Conservation (phyloP, 371 early-diverging fungal species). For the Rhizopus delemar region DNA sequence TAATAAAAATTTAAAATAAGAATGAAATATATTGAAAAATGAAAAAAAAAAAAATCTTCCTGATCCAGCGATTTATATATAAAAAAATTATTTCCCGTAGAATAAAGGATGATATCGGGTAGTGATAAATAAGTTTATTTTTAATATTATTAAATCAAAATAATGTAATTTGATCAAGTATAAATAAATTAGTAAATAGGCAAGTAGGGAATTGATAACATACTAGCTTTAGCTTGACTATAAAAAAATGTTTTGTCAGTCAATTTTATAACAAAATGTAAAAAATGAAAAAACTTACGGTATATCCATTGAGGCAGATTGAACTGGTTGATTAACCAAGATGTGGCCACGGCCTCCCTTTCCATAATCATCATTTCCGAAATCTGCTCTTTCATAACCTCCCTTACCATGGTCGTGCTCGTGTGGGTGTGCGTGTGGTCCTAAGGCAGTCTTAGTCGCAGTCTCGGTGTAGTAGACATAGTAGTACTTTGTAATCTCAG, state of each 20-base stretch:
- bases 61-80: conserved; percentile 1
- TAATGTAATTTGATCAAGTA: background rate
- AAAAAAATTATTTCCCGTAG: too few species aligned
- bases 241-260: background rate
- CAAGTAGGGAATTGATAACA: conserved; percentile 2
- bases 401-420: conserved; percentile 4
- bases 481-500: conserved; percentile 8
- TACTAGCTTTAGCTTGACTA: background rate
- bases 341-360: background rate
- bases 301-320: background rate
- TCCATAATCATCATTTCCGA: conserved; percentile 8
- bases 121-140: background rate
- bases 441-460: background rate
- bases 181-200: background rate
- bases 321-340: background rate
- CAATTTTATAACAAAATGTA: background rate
- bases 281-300: conserved; percentile 1
- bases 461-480: conserved; percentile 4
- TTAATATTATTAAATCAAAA: background rate
- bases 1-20: conserved; percentile 1
- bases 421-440: background rate
- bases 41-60: conserved; percentile 4
- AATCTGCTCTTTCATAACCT: conserved; percentile 10
- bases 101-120: background rate
- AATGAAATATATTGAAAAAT: conserved; percentile 2